Conservation (phyloP, 257 asterid genomes). For the Ligustrum vulgare region DNA sequence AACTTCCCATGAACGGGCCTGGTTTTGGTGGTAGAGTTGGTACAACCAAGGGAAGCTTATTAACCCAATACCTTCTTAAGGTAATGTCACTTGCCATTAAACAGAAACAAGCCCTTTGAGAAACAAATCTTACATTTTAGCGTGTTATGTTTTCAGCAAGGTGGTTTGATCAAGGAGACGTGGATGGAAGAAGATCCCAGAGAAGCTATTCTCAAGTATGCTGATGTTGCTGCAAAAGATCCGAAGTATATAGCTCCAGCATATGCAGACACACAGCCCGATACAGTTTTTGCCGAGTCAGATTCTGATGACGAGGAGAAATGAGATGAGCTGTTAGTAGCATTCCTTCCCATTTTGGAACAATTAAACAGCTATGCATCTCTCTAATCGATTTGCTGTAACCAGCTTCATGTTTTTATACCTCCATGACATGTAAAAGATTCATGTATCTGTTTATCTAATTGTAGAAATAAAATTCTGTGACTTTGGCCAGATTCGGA, state of each 20-base stretch:
- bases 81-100: constrained; percentile 34
- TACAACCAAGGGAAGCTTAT: constrained; percentile 82
- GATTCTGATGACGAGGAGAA: constrained; percentile 92
- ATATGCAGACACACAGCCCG: constrained; percentile 88
- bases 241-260: constrained; percentile 95
- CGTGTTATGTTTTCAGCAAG: constrained; percentile 61
- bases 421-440: neutral
- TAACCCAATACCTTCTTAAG: constrained; percentile 93
- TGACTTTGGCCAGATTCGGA: no score
- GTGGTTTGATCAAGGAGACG: constrained; percentile 87
- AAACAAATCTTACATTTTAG: constrained; percentile 2
- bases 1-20: constrained; percentile 90
- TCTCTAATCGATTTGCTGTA: neutral
- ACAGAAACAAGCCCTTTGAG: neutral
- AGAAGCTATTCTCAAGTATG: constrained; percentile 91
- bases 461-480: neutral
- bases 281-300: constrained; percentile 65
- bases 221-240: constrained; percentile 83
- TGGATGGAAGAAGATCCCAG: constrained; percentile 99
- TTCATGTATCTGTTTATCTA: neutral
- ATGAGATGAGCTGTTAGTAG: constrained; percentile 18
- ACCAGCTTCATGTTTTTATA: neutral
- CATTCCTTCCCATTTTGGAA: neutral
- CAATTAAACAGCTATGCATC: neutral
- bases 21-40: constrained; percentile 98